A percentile compares a stretch with the other conserved stretches of the same genome.
Evolutionary conservation across 164 flowering plant genomes (phyloP).

Genomic region (Stephania yunnanensis): DNA sequence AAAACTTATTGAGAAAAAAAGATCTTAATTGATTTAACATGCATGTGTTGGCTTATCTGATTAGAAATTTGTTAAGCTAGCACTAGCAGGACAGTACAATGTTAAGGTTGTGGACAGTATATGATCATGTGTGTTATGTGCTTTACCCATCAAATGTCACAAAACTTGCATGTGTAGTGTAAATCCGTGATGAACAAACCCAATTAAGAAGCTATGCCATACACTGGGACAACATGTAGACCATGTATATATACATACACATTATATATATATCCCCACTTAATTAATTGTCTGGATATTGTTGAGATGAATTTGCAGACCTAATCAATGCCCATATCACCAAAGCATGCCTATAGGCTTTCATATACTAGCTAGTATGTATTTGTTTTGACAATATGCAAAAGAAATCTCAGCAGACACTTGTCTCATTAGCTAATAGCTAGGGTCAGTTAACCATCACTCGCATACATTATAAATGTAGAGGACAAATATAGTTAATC

Average conservation of each 20-base stretch:
- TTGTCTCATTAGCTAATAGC: no score
- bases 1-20: no score
- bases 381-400: no score
- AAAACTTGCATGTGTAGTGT: not conserved
- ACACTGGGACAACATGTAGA: not conserved
- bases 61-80: not conserved
- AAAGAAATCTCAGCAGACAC: no score
- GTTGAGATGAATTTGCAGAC: not conserved
- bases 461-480: no score
- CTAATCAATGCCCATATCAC: not conserved
- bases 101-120: no score
- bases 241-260: not conserved
- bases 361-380: no score
- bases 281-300: not conserved
- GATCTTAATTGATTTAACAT: no score
- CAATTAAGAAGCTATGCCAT: not conserved
- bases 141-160: not conserved
- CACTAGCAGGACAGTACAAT: not conserved
- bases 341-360: not conserved
- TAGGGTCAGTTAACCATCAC: no score
- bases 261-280: not conserved
- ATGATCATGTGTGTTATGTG: not conserved
- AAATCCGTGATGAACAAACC: not conserved
- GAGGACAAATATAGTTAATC: no score
- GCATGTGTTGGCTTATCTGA: not conserved